Base-by-base conservation (phyloP, 495 filamentous ascomycete genomes). In the Penicillium cinerascens region DNA sequence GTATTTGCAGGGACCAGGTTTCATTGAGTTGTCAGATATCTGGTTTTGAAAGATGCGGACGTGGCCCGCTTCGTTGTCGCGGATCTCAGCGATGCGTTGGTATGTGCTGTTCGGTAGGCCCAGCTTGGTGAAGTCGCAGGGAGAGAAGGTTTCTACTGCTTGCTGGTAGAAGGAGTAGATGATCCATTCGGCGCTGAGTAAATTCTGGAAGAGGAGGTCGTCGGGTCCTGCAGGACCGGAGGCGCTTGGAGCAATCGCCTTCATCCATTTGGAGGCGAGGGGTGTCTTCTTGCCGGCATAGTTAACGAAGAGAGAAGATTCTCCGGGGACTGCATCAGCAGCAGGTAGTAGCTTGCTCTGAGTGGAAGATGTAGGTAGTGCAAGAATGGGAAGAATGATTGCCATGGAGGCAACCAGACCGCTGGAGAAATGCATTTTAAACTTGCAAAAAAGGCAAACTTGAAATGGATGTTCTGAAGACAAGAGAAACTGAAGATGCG, bases 51-150 rank as follows among this genome's bases (percentile, higher is more conserved):
- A 82, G 60, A 82, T 73, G 52, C 77, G 78, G 21, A 78, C 58
- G 49, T 82, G 79, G 29, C 78, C 79, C 37, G 79, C 79, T 59
- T 81, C 79, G 55, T 81, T 82, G 63, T 81, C 73, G 42, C 79
- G 74, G 44, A 82, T 79, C 51, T 82, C 75, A 42, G 66, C 59
- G 53, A 82, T 72, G 13, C 77, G 72, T n/a, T 68, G 55, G 47
- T 76, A 77, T 1, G 79, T 81, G 6, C 56, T 70, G 35, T 69
- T 62, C 6, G 77, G 76, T 26, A 73, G 63, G 36, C 75, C 78
- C 18, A 64, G 56, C 11, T 59, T 56, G 35, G 66, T 63, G 51
- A 82, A 82, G 39, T 65, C 55, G 1, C 62, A 52, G 21, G 52
- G 22, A 27, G 69, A 74, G 60, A 79, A 82, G 11, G 54, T 48